A percentile compares a stretch with the other conserved stretches of the same genome.
Conservation (phyloP, 192 early-diverging fungal genomes). For the Coemansia sp. region DNA sequence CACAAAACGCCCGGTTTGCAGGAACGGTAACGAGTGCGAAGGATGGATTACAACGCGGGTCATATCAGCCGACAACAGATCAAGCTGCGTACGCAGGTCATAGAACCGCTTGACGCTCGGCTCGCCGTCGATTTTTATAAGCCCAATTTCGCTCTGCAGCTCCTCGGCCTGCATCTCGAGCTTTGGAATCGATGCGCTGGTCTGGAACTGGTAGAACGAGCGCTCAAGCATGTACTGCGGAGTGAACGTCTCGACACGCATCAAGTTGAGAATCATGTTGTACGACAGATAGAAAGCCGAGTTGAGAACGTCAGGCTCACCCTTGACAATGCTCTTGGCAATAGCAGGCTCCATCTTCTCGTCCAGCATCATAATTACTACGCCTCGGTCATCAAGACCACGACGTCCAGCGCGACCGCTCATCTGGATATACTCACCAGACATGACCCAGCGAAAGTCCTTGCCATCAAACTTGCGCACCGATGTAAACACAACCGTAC, state of each 20-base stretch:
- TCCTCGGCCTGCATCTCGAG: conserved; percentile 52
- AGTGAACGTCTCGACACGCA: conserved; percentile 90
- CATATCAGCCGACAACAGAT: conserved; percentile 60
- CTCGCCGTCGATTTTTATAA: conserved; percentile 65
- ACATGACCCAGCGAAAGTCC: conserved; percentile 75
- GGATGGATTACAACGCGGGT: conserved; percentile 82
- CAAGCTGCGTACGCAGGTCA: conserved; percentile 69
- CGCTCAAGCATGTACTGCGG: conserved; percentile 90
- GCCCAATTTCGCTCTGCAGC: conserved; percentile 53
- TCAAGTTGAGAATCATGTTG: conserved; percentile 94
- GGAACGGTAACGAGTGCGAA: conserved; percentile 71
- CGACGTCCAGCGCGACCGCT: conserved; percentile 95
- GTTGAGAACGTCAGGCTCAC: conserved; percentile 77
- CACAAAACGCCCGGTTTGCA: conserved; percentile 84
- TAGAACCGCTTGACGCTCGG: conserved; percentile 69
- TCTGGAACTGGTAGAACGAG: conserved; percentile 93
- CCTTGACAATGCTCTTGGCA: conserved; percentile 93
- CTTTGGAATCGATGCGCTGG: conserved; percentile 74
- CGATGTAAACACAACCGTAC: conserved; percentile 94
- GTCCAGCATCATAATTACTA: conserved; percentile 96
- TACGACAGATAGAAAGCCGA: conserved; percentile 96
- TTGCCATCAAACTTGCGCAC: conserved; percentile 93
- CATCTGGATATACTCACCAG: conserved; percentile 99
- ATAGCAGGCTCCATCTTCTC: conserved; percentile 91
- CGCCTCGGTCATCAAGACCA: conserved; percentile 94